Evolutionary conservation across 768 basidiomycete species (phyloP).

Genomic region (Gloeostereum incarnatum): DNA sequence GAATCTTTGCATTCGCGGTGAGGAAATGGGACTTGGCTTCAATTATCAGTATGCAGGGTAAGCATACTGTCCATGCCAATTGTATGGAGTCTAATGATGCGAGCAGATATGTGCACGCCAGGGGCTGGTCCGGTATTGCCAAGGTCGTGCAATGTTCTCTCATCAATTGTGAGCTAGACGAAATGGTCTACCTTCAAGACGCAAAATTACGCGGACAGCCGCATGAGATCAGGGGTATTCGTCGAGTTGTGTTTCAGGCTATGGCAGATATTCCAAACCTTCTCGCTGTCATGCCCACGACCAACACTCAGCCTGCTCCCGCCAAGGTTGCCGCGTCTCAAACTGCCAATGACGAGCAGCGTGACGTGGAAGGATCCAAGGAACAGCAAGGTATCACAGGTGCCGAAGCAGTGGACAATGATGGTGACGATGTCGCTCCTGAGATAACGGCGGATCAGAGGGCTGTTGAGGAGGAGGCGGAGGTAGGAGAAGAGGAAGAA

Average conservation of each 20-base stretch:
- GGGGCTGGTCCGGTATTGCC: slow-evolving; percentile 17
- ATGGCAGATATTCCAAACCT: slow-evolving; percentile 20
- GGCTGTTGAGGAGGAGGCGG: too few relatives aligned
- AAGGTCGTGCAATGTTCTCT: slow-evolving; percentile 11
- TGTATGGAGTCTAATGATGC: background rate
- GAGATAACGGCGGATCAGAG: too few relatives aligned
- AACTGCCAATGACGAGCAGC: slow-evolving; percentile 2
- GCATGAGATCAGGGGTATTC: slow-evolving; percentile 12
- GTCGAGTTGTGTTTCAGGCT: slow-evolving; percentile 19
- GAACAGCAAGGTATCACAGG: background rate
- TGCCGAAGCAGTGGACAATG: slow-evolving; percentile 3
- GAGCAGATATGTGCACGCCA: slow-evolving; percentile 14
- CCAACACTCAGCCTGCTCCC: too few relatives aligned
- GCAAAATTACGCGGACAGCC: slow-evolving; percentile 2
- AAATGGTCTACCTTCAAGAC: slow-evolving; percentile 16
- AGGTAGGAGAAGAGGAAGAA: too few relatives aligned
- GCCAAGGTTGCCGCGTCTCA: background rate
- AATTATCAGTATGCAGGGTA: slow-evolving; percentile 10
- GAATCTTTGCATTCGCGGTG: slow-evolving; percentile 11
- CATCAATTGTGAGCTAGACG: slow-evolving; percentile 12
- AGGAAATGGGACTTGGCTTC: slow-evolving; percentile 4
- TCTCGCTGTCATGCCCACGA: slow-evolving; percentile 13
- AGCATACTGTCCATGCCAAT: background rate
- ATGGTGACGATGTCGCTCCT: slow-evolving; percentile 4
- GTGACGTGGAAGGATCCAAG: slow-evolving; percentile 1